A percentile compares a stretch with the other conserved stretches of the same genome.
These are phyloP conservation scores for Cudoniella acicularis DNA, from an alignment of 495 filamentous ascomycete genomes.

Conservation along the genomic window DNA sequence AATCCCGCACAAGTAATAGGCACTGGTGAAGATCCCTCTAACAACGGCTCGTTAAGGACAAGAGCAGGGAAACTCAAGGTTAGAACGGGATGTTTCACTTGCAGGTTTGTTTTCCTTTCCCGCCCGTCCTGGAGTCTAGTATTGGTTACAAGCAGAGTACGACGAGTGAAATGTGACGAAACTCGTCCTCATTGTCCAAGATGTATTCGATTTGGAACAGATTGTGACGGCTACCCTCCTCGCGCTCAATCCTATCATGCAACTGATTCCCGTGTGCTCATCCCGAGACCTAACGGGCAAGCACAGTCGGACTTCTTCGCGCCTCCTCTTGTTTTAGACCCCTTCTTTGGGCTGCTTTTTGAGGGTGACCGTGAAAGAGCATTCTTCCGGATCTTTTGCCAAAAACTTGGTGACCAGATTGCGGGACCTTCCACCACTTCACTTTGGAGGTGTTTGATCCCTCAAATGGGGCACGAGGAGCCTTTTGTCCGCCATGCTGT, in stretches of 20 bases:
- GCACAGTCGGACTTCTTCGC: background rate
- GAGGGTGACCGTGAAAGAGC: background rate
- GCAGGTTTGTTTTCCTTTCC: slow-evolving; percentile 25
- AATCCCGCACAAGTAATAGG: background rate
- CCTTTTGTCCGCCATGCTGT: slow-evolving; percentile 9
- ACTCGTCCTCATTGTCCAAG: slow-evolving; percentile 22
- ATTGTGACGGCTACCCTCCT: slow-evolving; percentile 12
- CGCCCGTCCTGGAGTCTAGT: background rate
- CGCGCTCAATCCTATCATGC: background rate
- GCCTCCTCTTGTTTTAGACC: background rate
- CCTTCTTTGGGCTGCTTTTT: background rate
- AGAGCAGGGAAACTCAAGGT: slow-evolving; percentile 16
- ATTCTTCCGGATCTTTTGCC: slow-evolving; percentile 9
- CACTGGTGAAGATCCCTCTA: background rate
- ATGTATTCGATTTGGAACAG: slow-evolving; percentile 20
- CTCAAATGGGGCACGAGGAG: slow-evolving; percentile 10
- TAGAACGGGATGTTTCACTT: slow-evolving; percentile 30
- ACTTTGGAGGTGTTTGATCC: slow-evolving; percentile 12
- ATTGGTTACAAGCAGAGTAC: slow-evolving; percentile 2
- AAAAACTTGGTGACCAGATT: slow-evolving; percentile 1
- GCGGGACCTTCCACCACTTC: slow-evolving; percentile 4
- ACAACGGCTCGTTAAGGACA: background rate
- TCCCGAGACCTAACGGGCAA: background rate
- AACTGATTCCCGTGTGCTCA: background rate
- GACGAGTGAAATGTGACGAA: slow-evolving; percentile 27